Conservation (phyloP, 2,329 filamentous ascomycete species). For the Cytospora chrysosperma region DNA sequence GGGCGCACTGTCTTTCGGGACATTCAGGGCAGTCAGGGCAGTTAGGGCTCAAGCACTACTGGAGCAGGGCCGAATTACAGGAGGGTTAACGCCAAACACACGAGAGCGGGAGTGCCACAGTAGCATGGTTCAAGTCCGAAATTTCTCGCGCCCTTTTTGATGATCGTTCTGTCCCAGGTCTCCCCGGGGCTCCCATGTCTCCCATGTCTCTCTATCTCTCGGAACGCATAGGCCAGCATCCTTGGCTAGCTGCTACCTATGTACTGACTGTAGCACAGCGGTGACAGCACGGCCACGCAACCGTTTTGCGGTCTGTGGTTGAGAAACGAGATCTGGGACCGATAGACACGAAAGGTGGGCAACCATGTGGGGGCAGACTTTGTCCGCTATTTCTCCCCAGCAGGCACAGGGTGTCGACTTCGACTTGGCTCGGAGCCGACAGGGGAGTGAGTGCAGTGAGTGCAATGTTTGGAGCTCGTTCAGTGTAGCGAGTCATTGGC, state of each 20-base stretch:
- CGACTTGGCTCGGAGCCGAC: conserved; percentile 8
- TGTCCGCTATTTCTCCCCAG: conserved; percentile 10
- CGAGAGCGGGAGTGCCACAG: conserved; percentile 1
- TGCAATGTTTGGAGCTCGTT: conserved; percentile 2
- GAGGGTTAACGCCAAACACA: conserved; percentile 23
- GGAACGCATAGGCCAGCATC: conserved; percentile 9
- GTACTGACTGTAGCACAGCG: neutral
- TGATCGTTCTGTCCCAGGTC: neutral
- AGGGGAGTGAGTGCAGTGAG: conserved; percentile 6
- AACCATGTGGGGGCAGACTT: conserved; percentile 18
- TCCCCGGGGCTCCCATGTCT: neutral
- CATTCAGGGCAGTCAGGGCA: conserved; percentile 14
- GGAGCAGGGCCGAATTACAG: conserved; percentile 24
- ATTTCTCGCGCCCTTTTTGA: conserved; percentile 1
- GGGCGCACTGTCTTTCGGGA: conserved; percentile 18
- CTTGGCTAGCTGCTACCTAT: conserved; percentile 1
- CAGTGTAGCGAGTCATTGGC: conserved; percentile 24
- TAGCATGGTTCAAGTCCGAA: conserved; percentile 2
- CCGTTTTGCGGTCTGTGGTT: conserved; percentile 10
- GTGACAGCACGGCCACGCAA: neutral
- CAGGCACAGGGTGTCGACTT: conserved; percentile 15
- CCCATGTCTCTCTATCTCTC: neutral
- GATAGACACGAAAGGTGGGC: conserved; percentile 17
- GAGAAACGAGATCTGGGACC: conserved; percentile 16
- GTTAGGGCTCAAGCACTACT: conserved; percentile 8